Conservation (phyloP, 2,329 filamentous ascomycete species). For the Gremmenia infestans region DNA sequence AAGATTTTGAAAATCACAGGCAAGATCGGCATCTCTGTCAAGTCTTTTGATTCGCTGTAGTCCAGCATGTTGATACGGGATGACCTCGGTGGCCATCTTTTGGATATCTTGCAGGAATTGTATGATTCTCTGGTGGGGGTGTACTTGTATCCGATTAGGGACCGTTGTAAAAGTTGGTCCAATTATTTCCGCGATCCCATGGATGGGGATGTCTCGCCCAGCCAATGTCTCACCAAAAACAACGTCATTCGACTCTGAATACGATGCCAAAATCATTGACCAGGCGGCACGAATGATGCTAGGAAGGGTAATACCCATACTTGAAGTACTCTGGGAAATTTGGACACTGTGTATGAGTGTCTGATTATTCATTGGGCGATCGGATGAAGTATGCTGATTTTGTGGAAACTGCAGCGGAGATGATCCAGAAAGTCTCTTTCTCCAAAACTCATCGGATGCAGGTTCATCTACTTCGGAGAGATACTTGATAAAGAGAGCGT, state of each 20-base stretch:
- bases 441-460: conserved; percentile 43
- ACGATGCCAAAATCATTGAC: conserved; percentile 36
- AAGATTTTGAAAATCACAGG: conserved; percentile 20
- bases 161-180: conserved; percentile 39
- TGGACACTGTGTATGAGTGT: conserved; percentile 1
- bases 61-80: conserved; percentile 46
- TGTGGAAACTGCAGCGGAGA: conserved; percentile 44
- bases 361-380: conserved; percentile 35
- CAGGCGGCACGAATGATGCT: conserved; percentile 31
- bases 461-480: conserved; percentile 37
- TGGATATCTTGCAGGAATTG: conserved; percentile 1
- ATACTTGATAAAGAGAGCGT: conserved; percentile 42
- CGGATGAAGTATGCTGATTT: conserved; percentile 40
- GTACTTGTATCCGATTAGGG: conserved; percentile 36
- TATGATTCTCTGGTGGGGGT: conserved; percentile 10
- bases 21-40: conserved; percentile 8
- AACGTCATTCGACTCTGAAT: conserved; percentile 36
- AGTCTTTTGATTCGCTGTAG: conserved; percentile 19
- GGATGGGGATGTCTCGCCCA: conserved; percentile 36
- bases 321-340: conserved; percentile 2
- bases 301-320: conserved; percentile 12
- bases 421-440: conserved; percentile 38
- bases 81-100: conserved; percentile 21
- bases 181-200: conserved; percentile 37
- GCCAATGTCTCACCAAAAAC: conserved; percentile 40